Conservation (phyloP, 495 filamentous ascomycete species). For the Penicillium bialowiezense region DNA sequence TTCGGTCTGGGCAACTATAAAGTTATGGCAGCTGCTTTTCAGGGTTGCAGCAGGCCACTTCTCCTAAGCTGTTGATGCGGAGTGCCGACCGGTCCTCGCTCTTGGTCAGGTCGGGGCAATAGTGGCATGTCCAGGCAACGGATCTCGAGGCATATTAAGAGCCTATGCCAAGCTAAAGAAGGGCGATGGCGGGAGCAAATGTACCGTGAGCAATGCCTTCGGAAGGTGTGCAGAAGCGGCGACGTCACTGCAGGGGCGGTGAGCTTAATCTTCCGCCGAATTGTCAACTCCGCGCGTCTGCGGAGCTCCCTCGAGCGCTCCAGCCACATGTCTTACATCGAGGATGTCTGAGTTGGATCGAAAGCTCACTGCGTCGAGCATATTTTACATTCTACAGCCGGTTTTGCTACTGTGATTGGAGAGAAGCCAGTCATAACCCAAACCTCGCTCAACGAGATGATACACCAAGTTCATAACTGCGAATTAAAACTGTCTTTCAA, state of each 20-base stretch:
- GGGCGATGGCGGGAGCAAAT: background rate
- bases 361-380: too few relatives aligned
- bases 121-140: slow-evolving; percentile 23
- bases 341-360: too few relatives aligned
- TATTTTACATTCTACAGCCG: too few relatives aligned
- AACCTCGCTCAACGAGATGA: background rate
- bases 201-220: background rate
- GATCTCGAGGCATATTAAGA: slow-evolving; percentile 10
- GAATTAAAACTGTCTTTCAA: slow-evolving; percentile 38
- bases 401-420: too few relatives aligned
- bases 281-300: too few relatives aligned
- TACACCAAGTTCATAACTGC: slow-evolving; percentile 32
- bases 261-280: background rate
- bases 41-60: slow-evolving; percentile 3
- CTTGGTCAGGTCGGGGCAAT: slow-evolving; percentile 19
- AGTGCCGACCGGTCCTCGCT: slow-evolving; percentile 25
- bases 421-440: too few relatives aligned
- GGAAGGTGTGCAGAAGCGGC: slow-evolving; percentile 12
- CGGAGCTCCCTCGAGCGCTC: too few relatives aligned
- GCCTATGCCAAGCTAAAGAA: background rate
- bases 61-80: slow-evolving; percentile 18
- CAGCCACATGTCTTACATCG: too few relatives aligned
- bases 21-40: background rate
- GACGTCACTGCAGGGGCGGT: slow-evolving; percentile 22
- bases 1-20: slow-evolving; percentile 1